Percentiles rank a stretch among this genome's conserved stretches.
phyloP scores from a whole-genome alignment of 768 basidiomycete genomes.

The Hypholoma sublateritium region DNA sequence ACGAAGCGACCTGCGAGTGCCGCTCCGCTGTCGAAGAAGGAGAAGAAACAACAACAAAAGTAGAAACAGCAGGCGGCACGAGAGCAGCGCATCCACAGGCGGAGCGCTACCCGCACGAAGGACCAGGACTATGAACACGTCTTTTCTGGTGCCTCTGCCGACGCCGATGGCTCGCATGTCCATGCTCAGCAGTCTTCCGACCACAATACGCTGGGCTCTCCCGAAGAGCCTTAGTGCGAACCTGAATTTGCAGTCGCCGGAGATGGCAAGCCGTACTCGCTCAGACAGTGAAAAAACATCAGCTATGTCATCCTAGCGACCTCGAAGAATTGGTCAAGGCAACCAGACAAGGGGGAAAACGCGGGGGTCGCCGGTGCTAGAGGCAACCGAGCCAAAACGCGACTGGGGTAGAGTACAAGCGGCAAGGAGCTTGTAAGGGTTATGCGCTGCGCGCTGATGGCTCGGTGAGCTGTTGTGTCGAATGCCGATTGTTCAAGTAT shows the following conservation, averaged over 20 bases:
- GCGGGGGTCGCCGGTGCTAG: slow-evolving; percentile 31
- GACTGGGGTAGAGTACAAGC: slow-evolving; percentile 75
- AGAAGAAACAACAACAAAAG: slow-evolving; percentile 8
- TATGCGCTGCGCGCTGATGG: slow-evolving; percentile 82
- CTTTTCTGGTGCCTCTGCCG: slow-evolving; percentile 48
- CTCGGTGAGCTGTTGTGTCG: slow-evolving; percentile 44
- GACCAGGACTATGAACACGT: slow-evolving; percentile 47
- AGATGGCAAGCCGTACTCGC: slow-evolving; percentile 60
- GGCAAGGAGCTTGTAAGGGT: slow-evolving; percentile 77
- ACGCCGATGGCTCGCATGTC: slow-evolving; percentile 58
- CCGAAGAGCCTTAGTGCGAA: slow-evolving; percentile 38
- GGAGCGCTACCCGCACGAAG: slow-evolving; percentile 26
- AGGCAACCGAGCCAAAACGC: slow-evolving; percentile 32
- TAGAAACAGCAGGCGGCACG: slow-evolving; percentile 21
- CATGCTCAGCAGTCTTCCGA: slow-evolving; percentile 50
- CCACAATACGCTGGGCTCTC: slow-evolving; percentile 34
- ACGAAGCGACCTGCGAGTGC: slow-evolving; percentile 27
- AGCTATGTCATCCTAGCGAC: slow-evolving; percentile 81
- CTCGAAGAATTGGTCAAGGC: slow-evolving; percentile 66
- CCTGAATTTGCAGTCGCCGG: slow-evolving; percentile 47
- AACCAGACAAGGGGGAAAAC: slow-evolving; percentile 31
- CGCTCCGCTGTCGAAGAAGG: slow-evolving; percentile 7
- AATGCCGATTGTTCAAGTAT: neutral
- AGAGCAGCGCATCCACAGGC: slow-evolving; percentile 27
- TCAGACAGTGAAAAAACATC: slow-evolving; percentile 65